Percentiles rank a stretch among this genome's conserved stretches.
These are phyloP conservation scores for Entoloma clypeatum DNA, from an alignment of 1,284 basidiomycete genomes.

Conservation along the genomic window DNA sequence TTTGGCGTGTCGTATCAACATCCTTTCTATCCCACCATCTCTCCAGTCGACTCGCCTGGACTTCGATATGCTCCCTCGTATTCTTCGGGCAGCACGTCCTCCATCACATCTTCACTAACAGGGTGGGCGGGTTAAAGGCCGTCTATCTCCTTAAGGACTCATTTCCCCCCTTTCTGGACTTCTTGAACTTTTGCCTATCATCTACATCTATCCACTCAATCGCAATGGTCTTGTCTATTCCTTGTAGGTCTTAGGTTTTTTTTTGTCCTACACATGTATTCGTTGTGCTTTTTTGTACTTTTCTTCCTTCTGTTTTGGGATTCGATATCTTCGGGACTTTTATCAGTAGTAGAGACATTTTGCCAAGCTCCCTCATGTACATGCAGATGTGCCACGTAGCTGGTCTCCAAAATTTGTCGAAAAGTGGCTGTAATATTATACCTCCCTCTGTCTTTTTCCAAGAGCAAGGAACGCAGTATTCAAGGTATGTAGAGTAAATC, in stretches of 20 bases:
- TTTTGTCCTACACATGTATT: neutral
- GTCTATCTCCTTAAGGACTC: neutral
- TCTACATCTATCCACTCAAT: too few relatives aligned
- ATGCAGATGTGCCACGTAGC: neutral
- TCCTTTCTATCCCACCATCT: conserved; percentile 8
- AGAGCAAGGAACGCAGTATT: too few relatives aligned
- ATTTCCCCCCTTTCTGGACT: conserved; percentile 3
- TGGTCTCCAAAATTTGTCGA: too few relatives aligned
- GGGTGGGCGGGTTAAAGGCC: conserved; percentile 36
- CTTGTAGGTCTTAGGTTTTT: neutral
- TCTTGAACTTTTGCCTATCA: neutral
- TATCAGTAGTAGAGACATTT: neutral
- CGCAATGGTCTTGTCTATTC: neutral
- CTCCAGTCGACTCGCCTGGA: conserved; percentile 9
- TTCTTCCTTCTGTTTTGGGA: conserved; percentile 2
- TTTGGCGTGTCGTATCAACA: conserved; percentile 8
- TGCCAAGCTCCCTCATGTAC: neutral
- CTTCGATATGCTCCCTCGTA: conserved; percentile 21
- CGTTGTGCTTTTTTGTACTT: conserved; percentile 1
- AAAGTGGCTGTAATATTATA: too few relatives aligned
- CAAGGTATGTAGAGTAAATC: too few relatives aligned
- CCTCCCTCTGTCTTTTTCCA: too few relatives aligned
- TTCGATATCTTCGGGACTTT: conserved; percentile 3
- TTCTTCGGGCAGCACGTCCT: conserved; percentile 27
- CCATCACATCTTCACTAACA: conserved; percentile 34